phyloP scores from a whole-genome alignment of 2,329 filamentous ascomycete species.

The Mollisia scopiformis region DNA sequence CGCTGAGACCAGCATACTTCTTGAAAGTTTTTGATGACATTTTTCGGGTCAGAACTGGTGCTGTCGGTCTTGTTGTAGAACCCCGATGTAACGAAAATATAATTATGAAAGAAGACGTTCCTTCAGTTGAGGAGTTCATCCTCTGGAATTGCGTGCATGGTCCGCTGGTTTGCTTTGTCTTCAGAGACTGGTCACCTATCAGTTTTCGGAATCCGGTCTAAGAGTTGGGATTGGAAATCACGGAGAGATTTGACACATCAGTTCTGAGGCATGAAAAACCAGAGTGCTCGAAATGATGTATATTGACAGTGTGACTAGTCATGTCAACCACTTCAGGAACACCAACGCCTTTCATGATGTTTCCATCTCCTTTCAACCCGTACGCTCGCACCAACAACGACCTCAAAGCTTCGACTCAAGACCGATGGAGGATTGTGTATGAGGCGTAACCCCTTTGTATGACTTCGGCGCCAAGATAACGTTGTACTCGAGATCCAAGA shows the following conservation, averaged over 20 bases:
- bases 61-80: too few relatives aligned
- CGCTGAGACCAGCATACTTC: neutral
- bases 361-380: neutral
- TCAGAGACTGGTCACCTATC: too few relatives aligned
- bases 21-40: neutral
- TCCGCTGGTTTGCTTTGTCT: too few relatives aligned
- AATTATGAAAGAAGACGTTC: too few relatives aligned
- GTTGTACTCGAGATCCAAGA: conserved; percentile 2
- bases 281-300: neutral
- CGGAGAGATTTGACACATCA: too few relatives aligned
- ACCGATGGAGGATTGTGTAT: neutral
- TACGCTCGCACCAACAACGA: neutral
- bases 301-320: neutral
- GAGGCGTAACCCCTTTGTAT: neutral
- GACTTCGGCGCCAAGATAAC: neutral
- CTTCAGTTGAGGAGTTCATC: too few relatives aligned
- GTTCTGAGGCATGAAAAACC: too few relatives aligned
- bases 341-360: neutral
- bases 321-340: neutral
- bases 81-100: too few relatives aligned
- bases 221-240: too few relatives aligned
- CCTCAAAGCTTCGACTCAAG: neutral
- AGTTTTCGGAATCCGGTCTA: too few relatives aligned
- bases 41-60: too few relatives aligned
- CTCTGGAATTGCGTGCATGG: too few relatives aligned